These are phyloP conservation scores for Albugo laibachii DNA, from an alignment of 352 stramenopile species.

Conservation along the genomic window DNA sequence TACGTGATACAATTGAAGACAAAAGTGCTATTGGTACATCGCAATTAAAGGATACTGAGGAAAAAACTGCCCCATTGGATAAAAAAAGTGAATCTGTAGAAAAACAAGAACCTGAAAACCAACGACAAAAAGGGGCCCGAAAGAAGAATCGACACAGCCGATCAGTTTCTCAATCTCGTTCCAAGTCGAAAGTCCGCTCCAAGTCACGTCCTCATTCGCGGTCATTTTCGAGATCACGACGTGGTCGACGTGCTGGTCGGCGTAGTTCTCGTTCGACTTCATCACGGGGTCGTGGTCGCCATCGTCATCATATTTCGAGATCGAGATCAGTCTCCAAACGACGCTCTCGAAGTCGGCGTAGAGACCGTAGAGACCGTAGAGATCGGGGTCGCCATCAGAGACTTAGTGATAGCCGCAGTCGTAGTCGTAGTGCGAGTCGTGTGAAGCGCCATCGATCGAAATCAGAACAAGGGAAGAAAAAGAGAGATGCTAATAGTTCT, in stretches of 20 bases:
- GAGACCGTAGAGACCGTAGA: not conserved
- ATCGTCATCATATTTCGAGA: constrained; percentile 33
- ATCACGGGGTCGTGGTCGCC: constrained; percentile 6
- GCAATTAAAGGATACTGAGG: not conserved
- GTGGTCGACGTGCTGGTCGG: constrained; percentile 7
- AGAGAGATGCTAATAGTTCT: constrained; percentile 30
- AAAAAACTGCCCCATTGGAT: not conserved
- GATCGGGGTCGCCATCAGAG: constrained; percentile 9
- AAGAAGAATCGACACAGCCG: constrained; percentile 27
- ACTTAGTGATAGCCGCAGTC: constrained; percentile 3
- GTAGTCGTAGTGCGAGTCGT: constrained; percentile 3
- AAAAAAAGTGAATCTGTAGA: not conserved
- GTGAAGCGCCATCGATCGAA: not conserved
- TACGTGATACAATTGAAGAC: not conserved
- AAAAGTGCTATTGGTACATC: not conserved
- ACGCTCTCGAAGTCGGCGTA: too few species aligned
- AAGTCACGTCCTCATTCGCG: constrained; percentile 13
- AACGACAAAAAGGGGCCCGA: constrained; percentile 14
- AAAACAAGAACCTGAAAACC: constrained; percentile 9
- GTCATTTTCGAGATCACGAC: constrained; percentile 2
- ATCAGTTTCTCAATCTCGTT: constrained; percentile 18
- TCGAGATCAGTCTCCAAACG: constrained; percentile 10
- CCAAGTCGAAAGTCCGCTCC: constrained; percentile 11
- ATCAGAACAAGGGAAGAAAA: constrained; percentile 6
- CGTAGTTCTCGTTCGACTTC: constrained; percentile 13